Evolutionary conservation across 177 flowering plant species (phyloP), one percentile per base, ranked within the genome.

Genomic region (Vitis hybrid): DNA sequence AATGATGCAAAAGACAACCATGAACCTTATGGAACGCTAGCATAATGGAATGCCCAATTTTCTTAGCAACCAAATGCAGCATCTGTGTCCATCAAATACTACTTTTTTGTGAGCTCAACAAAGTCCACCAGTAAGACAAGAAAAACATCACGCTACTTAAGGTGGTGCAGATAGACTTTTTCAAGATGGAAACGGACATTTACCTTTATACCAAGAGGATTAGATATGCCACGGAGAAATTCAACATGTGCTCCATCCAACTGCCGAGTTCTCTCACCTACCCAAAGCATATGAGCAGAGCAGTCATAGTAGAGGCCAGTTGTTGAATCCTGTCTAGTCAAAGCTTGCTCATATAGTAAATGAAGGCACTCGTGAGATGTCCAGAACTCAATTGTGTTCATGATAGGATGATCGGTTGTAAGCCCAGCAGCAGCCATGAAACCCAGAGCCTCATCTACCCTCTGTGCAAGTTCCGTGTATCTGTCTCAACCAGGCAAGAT

Each of bases 131-230:
- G 48, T 8, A 40, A 40, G 48, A 40, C 48, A 40, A 40, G 48
- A 40, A 40, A 40, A 40, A 40, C 48, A 40, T 40, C 48, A 40
- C 2, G 48, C 48, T 2, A 40, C 48, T 6, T 40, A 40, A 40
- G 48, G 48, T 40, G 10, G 7, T 1, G 9, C 48, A 40, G 48
- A 40, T 6, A 40, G 48, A 40, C 9, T 40, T 40, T 40, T 40
- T 62, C 49, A 4, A 62, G 15, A 35, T 3, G 17, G 46, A 6
- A 24, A 30, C 3, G 11, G 7, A 15, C 62, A 67, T 7, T 13
- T 56, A 79, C 82, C 77, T 76, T 80, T 6, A 80, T 77, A 55
- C 82, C 82, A 51, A 80, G 82, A 55, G 82, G 82, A 67, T 80
- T 80, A 30, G 80, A 56, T 14, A 80, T 72, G 11, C 82, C 82